Evolutionary conservation across 2,329 filamentous ascomycete genomes (phyloP), one percentile per base, ranked within the genome.

Genomic region (Hypoxylon sp.): DNA sequence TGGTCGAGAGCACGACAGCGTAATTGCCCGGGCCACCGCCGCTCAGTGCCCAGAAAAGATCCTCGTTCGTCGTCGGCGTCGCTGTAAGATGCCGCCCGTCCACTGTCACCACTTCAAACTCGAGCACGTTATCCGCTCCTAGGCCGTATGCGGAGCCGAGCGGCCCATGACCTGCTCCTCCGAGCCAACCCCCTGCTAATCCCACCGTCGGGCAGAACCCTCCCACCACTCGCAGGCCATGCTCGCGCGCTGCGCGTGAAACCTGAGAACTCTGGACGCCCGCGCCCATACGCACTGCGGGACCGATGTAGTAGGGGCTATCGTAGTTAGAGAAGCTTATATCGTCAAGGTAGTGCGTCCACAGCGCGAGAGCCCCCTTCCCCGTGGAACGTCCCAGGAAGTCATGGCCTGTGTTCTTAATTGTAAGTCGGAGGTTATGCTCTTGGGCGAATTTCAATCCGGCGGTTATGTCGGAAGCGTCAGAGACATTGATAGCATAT

Each of bases 51-150:
- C 35, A 37, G 35, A 25, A 37, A 12, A 37, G 20, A 15, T 37
- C 20, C 11, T 5, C 15, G 12, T 37, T 37, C 21, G 23, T 13
- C 9, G 20, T 12, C 19, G 35, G 35, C 8, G 19, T 37, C 5
- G 35, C 35, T 6, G 15, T 16, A 16, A 42, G 26, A 13, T 21
- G 17, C 26, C 20, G 15, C 12, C 38, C 38, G 8, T 23, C 27
- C 17, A 27, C 17, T 17, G 38, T 42, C 7, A 42, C 27, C 8
- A 42, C 38, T 20, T 42, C 27, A 26, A 26, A 42, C 17, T 42
- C 38, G 15, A 42, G 19, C 8, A 42, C 38, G 11, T 42, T 20
- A 19, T 42, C 38, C 12, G 38, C 38, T 4, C 11, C 38, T 20
- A 42, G 27, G n/a, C 38, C 38, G 19, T 38, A 38, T 9, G 5